A percentile compares a stretch with the other conserved stretches of the same genome.
phyloP scores from a whole-genome alignment of 1,284 basidiomycete genomes.

The Malassezia cuniculi region DNA sequence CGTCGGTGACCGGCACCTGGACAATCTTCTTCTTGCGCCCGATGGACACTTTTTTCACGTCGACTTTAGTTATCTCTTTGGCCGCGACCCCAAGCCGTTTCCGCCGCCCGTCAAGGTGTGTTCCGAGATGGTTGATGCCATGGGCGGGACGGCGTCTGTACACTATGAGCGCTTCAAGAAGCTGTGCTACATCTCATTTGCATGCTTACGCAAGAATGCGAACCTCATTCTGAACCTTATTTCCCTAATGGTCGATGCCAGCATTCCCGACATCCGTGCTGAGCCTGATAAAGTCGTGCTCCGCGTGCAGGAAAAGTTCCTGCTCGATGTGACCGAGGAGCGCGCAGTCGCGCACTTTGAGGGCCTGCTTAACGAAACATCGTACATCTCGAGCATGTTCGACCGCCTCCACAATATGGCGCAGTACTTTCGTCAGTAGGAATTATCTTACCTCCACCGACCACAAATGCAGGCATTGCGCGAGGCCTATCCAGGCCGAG shows the following conservation, averaged over 20 bases:
- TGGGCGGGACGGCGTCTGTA: conserved; percentile 66
- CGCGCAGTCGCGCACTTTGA: conserved; percentile 90
- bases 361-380: conserved; percentile 80
- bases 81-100: conserved; percentile 93
- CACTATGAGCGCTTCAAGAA: conserved; percentile 88
- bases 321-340: conserved; percentile 60
- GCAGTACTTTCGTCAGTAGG: conserved; percentile 36
- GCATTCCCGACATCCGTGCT: conserved; percentile 89
- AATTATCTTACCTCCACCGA: neutral
- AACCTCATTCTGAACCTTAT: conserved; percentile 94
- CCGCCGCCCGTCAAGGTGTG: conserved; percentile 96
- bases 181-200: conserved; percentile 91
- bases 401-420: conserved; percentile 44
- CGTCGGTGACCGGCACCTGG: conserved; percentile 91
- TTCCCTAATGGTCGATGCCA: conserved; percentile 92
- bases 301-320: conserved; percentile 87
- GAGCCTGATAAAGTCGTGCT: conserved; percentile 54
- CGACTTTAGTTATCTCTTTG: conserved; percentile 96
- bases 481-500: conserved; percentile 5
- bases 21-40: conserved; percentile 82
- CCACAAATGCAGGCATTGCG: conserved; percentile 8
- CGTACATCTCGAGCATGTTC: conserved; percentile 80
- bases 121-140: conserved; percentile 98
- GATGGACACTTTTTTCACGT: conserved; percentile 67
- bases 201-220: conserved; percentile 77